Conservation (phyloP, 2,329 filamentous ascomycete genomes). For the Cadophora luteo-olivacea region DNA sequence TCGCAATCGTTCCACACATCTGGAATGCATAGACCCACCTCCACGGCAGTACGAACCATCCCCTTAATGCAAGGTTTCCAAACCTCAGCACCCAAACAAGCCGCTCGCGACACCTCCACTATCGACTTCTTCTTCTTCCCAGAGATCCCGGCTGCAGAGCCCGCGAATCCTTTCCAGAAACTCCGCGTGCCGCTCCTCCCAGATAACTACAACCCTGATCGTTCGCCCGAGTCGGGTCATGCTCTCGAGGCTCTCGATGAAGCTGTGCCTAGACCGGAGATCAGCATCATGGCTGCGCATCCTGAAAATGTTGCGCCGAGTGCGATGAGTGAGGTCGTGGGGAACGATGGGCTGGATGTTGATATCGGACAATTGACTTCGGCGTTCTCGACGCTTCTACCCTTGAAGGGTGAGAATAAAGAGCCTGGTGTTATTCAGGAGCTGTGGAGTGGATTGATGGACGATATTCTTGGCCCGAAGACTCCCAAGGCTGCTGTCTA, state of each 20-base stretch:
- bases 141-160: constrained; percentile 46
- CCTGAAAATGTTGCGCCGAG: constrained; percentile 59
- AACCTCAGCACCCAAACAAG: constrained; percentile 51
- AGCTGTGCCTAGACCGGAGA: constrained; percentile 52
- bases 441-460: constrained; percentile 63
- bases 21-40: constrained; percentile 43
- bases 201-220: constrained; percentile 56
- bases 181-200: constrained; percentile 66
- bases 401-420: constrained; percentile 30
- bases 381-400: constrained; percentile 44
- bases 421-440: constrained; percentile 57
- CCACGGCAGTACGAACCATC: constrained; percentile 50
- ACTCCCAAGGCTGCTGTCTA: constrained; percentile 21
- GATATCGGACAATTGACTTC: constrained; percentile 61
- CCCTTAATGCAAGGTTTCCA: constrained; percentile 71
- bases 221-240: constrained; percentile 44
- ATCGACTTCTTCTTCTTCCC: constrained; percentile 61
- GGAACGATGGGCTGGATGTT: constrained; percentile 53
- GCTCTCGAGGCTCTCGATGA: constrained; percentile 53
- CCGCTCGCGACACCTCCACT: constrained; percentile 42
- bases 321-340: constrained; percentile 63
- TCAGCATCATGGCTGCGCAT: constrained; percentile 62
- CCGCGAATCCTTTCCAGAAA: constrained; percentile 44
- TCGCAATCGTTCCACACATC: constrained; percentile 38
- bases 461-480: constrained; percentile 51